phyloP scores from a whole-genome alignment of 1,284 basidiomycete genomes.

The Ganoderma lingzhi region DNA sequence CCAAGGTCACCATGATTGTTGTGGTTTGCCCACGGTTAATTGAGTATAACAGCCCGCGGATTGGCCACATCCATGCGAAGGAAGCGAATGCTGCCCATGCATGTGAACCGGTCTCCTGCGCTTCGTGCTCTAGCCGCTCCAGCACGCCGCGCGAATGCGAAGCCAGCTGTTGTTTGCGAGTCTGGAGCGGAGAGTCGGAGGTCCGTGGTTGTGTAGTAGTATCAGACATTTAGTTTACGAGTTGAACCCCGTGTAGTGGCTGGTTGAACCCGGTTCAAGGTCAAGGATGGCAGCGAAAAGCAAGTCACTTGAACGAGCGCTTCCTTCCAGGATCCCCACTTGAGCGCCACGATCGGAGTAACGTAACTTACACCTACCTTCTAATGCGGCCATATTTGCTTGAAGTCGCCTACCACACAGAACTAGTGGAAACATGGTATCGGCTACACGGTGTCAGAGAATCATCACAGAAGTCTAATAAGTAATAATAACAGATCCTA shows the following conservation, averaged over 20 bases:
- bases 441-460: background rate
- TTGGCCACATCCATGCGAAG: conserved; percentile 44
- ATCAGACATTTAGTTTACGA: background rate
- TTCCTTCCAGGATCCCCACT: background rate
- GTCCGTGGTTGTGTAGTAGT: background rate
- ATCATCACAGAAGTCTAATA: background rate
- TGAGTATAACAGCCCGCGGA: conserved; percentile 40
- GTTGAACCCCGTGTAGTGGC: background rate
- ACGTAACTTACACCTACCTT: background rate
- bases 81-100: conserved; percentile 36
- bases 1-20: background rate
- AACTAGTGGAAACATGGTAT: background rate
- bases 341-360: background rate
- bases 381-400: background rate
- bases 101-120: conserved; percentile 26
- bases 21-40: conserved; percentile 33
- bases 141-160: background rate
- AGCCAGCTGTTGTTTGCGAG: background rate
- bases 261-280: background rate
- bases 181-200: background rate
- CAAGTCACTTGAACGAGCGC: background rate
- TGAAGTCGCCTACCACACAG: background rate
- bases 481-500: background rate
- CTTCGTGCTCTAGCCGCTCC: conserved; percentile 32
- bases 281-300: background rate